Conservation (phyloP, 148 eudicot species). For the Rhododendron griersonianum region DNA sequence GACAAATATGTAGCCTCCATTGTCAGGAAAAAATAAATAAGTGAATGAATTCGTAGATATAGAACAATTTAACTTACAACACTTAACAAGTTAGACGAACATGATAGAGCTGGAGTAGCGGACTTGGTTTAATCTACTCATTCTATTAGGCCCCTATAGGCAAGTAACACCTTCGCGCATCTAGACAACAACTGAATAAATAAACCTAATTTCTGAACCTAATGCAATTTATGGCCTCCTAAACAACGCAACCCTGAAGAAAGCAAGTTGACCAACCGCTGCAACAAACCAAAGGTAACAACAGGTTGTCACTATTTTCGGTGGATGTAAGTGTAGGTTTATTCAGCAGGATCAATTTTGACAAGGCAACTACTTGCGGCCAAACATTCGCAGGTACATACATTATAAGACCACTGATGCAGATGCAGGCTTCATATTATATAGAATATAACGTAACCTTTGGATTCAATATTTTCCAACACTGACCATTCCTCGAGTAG, state of each 20-base stretch:
- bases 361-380: not conserved
- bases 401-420: not conserved
- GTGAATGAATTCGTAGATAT: not conserved
- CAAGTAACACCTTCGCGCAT: not conserved
- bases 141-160: not conserved
- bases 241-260: not conserved
- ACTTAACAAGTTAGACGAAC: not conserved
- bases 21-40: not conserved
- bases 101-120: not conserved
- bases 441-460: not conserved
- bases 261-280: not conserved
- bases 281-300: not conserved
- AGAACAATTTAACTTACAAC: not conserved
- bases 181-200: not conserved
- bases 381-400: not conserved
- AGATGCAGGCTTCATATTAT: not conserved
- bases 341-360: not conserved
- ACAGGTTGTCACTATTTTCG: not conserved
- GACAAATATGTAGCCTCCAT: not conserved
- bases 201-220: not conserved
- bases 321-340: not conserved
- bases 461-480: not conserved
- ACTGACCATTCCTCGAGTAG: not conserved
- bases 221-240: not conserved
- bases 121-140: not conserved